These are phyloP conservation scores for Ottelia alismoides DNA, from an alignment of 106 monocot species.

Conservation along the genomic window DNA sequence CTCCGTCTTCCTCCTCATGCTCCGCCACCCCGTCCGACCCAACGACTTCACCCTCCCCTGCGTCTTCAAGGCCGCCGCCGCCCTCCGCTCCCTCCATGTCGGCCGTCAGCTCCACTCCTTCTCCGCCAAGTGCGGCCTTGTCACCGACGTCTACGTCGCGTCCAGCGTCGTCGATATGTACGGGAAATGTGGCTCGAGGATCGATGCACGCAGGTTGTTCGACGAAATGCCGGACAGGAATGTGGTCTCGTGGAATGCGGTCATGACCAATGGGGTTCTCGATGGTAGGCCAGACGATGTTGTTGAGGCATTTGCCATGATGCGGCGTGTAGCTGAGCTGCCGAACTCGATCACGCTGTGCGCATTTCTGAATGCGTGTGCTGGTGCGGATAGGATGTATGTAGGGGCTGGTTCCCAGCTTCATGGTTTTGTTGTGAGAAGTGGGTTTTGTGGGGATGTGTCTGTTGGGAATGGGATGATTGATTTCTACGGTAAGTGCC, in stretches of 20 bases:
- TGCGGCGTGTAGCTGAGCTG: slow-evolving; percentile 19
- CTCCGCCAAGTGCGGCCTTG: slow-evolving; percentile 18
- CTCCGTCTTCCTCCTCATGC: slow-evolving; percentile 38
- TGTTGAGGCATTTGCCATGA: slow-evolving; percentile 14
- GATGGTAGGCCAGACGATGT: slow-evolving; percentile 26
- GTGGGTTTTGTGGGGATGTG: slow-evolving; percentile 31
- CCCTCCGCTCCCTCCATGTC: neutral
- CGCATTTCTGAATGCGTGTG: slow-evolving; percentile 65
- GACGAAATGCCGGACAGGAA: slow-evolving; percentile 48
- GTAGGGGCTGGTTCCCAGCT: slow-evolving; percentile 27
- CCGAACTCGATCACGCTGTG: slow-evolving; percentile 48
- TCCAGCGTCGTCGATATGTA: slow-evolving; percentile 51
- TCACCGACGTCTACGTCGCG: slow-evolving; percentile 36
- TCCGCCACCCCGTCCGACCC: slow-evolving; percentile 35
- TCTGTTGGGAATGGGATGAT: slow-evolving; percentile 53
- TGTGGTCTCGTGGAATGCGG: slow-evolving; percentile 57
- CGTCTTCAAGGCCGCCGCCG: slow-evolving; percentile 56
- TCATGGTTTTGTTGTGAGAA: slow-evolving; percentile 35
- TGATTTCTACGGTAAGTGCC: slow-evolving; percentile 81
- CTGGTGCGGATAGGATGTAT: slow-evolving; percentile 23
- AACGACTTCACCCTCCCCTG: slow-evolving; percentile 94
- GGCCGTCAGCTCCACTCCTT: slow-evolving; percentile 37
- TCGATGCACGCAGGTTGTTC: slow-evolving; percentile 40
- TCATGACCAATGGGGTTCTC: slow-evolving; percentile 50
- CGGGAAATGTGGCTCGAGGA: slow-evolving; percentile 21